These are phyloP conservation scores for Exophiala mesophila DNA, from an alignment of 2,329 filamentous ascomycete genomes.

Conservation along the genomic window DNA sequence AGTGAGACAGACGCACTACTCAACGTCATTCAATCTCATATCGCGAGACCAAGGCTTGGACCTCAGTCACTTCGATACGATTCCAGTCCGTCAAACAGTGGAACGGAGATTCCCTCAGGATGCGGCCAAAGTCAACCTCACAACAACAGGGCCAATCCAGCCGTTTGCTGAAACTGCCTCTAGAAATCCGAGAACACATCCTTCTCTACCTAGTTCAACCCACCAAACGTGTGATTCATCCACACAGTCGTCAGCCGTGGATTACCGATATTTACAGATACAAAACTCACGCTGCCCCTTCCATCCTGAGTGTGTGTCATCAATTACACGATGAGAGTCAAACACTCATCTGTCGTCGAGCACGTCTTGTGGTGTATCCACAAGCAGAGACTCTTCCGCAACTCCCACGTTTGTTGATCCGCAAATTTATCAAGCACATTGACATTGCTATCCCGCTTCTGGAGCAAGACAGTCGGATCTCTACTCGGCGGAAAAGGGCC, in stretches of 20 bases:
- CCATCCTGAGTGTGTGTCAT: conserved; percentile 1
- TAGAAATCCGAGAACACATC: conserved; percentile 1
- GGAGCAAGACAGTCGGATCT: conserved; percentile 4
- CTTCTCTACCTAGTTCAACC: neutral
- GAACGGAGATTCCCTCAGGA: no score
- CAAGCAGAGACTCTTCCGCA: neutral
- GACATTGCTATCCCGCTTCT: conserved; percentile 2
- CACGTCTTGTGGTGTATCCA: neutral
- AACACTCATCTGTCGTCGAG: neutral
- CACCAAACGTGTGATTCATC: neutral
- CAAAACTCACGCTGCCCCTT: neutral
- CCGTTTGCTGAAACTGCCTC: neutral
- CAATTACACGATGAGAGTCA: conserved; percentile 1
- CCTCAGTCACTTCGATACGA: no score
- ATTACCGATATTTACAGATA: neutral
- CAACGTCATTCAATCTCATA: no score
- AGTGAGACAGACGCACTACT: no score
- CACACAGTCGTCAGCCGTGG: neutral
- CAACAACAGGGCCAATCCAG: neutral
- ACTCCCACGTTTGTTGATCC: neutral
- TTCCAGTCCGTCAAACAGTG: no score
- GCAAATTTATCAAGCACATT: neutral
- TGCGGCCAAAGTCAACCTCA: no score
- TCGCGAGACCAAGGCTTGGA: no score
- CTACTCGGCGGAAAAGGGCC: neutral